These are phyloP conservation scores for Diaporthe vexans DNA, from an alignment of 2,329 filamentous ascomycete species.

Conservation along the genomic window DNA sequence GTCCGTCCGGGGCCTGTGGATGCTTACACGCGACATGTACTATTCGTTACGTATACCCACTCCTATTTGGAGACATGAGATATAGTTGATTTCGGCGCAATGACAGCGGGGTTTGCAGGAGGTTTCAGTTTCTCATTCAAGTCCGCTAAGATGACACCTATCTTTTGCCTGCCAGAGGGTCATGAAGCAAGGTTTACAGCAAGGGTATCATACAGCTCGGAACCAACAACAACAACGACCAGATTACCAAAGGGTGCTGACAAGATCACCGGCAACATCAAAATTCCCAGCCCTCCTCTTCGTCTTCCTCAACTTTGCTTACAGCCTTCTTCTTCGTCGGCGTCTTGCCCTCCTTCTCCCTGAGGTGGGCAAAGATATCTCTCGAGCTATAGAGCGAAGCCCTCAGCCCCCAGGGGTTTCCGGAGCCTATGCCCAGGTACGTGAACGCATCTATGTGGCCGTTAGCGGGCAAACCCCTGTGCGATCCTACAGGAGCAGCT, in stretches of 20 bases:
- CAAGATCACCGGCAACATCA: background rate
- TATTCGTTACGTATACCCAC: conserved; percentile 35
- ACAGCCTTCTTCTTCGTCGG: conserved; percentile 8
- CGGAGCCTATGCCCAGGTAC: conserved; percentile 71
- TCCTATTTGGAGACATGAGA: conserved; percentile 28
- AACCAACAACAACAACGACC: background rate
- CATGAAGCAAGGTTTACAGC: conserved; percentile 16
- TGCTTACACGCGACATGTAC: conserved; percentile 26
- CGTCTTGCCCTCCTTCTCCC: conserved; percentile 33
- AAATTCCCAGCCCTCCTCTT: conserved; percentile 23
- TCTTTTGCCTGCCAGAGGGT: background rate
- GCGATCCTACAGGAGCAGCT: background rate
- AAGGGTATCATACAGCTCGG: conserved; percentile 33
- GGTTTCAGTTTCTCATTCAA: background rate
- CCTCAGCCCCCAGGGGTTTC: conserved; percentile 74
- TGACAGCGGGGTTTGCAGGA: background rate
- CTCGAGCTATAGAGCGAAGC: conserved; percentile 69
- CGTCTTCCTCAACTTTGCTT: conserved; percentile 3
- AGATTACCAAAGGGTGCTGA: background rate
- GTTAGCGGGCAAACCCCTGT: conserved; percentile 36
- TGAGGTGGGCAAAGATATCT: conserved; percentile 53
- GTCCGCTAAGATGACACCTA: background rate
- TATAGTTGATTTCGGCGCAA: conserved; percentile 1
- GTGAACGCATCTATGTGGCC: conserved; percentile 73
- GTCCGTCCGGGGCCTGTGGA: background rate